A percentile compares a stretch with the other conserved stretches of the same genome.
Evolutionary conservation across 495 filamentous ascomycete genomes (phyloP).

Genomic region (Xylaria telfairii): DNA sequence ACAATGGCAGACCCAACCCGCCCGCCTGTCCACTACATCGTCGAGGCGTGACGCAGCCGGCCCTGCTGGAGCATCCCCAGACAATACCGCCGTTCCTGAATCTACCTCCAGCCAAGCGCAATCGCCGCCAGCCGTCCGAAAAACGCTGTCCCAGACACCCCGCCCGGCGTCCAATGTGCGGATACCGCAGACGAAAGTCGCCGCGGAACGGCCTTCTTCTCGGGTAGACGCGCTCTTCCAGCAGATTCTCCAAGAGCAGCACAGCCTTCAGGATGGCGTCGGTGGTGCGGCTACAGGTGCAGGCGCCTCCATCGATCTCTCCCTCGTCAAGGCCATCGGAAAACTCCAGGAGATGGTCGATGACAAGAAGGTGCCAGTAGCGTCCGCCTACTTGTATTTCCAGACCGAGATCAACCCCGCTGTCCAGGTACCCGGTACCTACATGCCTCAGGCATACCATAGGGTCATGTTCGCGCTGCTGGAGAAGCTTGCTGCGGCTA

Average conservation of each 20-base stretch:
- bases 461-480: slow-evolving; percentile 34
- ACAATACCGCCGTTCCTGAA: neutral
- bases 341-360: slow-evolving; percentile 47
- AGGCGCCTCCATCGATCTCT: slow-evolving; percentile 8
- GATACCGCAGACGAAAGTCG: neutral
- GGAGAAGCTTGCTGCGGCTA: slow-evolving; percentile 39
- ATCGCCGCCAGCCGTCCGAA: neutral
- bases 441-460: slow-evolving; percentile 31
- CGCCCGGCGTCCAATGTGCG: neutral
- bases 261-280: slow-evolving; percentile 11
- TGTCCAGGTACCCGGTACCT: slow-evolving; percentile 27
- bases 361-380: slow-evolving; percentile 29
- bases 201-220: slow-evolving; percentile 10
- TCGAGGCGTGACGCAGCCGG: slow-evolving; percentile 20
- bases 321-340: slow-evolving; percentile 38
- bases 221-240: slow-evolving; percentile 34
- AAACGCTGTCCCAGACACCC: neutral
- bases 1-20: slow-evolving; percentile 49
- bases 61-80: neutral
- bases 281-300: neutral
- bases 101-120: neutral
- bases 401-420: slow-evolving; percentile 44
- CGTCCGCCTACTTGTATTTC: slow-evolving; percentile 49
- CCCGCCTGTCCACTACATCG: slow-evolving; percentile 21
- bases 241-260: slow-evolving; percentile 35